phyloP scores from a whole-genome alignment of 352 stramenopile genomes.

The Phytopythium cucurbitacearum region DNA sequence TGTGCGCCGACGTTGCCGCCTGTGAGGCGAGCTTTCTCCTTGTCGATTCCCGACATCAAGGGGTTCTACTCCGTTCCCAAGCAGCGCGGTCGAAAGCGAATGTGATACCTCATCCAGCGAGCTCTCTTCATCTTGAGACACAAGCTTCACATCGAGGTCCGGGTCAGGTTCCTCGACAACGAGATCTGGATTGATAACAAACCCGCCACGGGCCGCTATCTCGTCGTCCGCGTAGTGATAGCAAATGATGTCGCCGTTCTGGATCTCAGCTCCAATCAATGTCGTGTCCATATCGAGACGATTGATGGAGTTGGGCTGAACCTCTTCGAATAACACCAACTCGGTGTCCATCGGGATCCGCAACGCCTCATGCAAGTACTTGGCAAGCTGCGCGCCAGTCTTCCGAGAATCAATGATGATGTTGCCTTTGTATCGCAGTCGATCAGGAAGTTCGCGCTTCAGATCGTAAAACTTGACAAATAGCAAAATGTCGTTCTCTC shows the following conservation, averaged over 20 bases:
- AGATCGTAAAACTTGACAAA: slow-evolving; percentile 86
- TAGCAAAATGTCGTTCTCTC: slow-evolving; percentile 59
- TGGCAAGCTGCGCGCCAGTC: slow-evolving; percentile 47
- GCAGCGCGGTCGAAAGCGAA: slow-evolving; percentile 8
- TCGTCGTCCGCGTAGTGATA: slow-evolving; percentile 57
- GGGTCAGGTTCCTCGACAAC: slow-evolving; percentile 19
- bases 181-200: slow-evolving; percentile 15
- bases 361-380: slow-evolving; percentile 49
- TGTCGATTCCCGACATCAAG: no score
- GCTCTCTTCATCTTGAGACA: slow-evolving; percentile 11
- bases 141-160: slow-evolving; percentile 6
- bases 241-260: slow-evolving; percentile 83
- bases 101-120: slow-evolving; percentile 6
- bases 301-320: slow-evolving; percentile 59
- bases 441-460: slow-evolving; percentile 47
- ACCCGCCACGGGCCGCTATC: slow-evolving; percentile 8
- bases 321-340: slow-evolving; percentile 72
- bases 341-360: slow-evolving; percentile 40
- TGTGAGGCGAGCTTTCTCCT: slow-evolving; percentile 4
- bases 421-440: slow-evolving; percentile 79
- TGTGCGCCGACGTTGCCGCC: neutral
- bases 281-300: slow-evolving; percentile 48
- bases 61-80: slow-evolving; percentile 5
- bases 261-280: slow-evolving; percentile 56
- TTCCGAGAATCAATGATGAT: slow-evolving; percentile 60